Conservation (phyloP, 2,329 filamentous ascomycete genomes). For the Dactylonectria macrodidyma region DNA sequence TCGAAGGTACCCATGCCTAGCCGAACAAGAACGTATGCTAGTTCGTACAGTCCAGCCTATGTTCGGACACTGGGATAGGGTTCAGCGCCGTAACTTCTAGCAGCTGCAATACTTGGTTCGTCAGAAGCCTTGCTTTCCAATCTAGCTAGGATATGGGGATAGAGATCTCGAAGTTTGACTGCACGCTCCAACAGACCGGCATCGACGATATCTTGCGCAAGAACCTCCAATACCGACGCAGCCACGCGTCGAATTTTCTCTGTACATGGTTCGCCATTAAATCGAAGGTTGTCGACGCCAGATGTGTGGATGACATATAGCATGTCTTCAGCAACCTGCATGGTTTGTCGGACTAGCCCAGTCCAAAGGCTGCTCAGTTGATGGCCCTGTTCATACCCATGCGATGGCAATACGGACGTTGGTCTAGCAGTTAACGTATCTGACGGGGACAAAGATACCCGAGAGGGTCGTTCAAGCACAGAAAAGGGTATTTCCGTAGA, state of each 20-base stretch:
- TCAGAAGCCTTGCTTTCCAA: slow-evolving; percentile 1
- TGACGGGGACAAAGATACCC: no score
- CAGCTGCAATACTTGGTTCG: background rate
- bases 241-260: slow-evolving; percentile 1
- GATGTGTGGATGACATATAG: slow-evolving; percentile 1
- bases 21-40: no score
- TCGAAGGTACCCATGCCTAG: no score
- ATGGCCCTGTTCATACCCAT: background rate
- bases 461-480: background rate
- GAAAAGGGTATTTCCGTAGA: background rate
- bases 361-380: background rate
- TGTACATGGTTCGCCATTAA: background rate
- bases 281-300: background rate
- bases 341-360: background rate
- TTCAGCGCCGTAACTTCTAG: no score
- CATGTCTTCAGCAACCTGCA: slow-evolving; percentile 4
- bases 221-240: background rate
- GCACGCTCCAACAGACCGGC: background rate
- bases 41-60: no score
- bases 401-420: no score
- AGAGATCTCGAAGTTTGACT: background rate
- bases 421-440: no score
- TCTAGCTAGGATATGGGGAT: background rate
- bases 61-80: no score
- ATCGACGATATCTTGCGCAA: background rate